A percentile compares a stretch with the other conserved stretches of the same genome.
Conservation (phyloP, 1,284 basidiomycete genomes). For the Golubevia pallescens region DNA sequence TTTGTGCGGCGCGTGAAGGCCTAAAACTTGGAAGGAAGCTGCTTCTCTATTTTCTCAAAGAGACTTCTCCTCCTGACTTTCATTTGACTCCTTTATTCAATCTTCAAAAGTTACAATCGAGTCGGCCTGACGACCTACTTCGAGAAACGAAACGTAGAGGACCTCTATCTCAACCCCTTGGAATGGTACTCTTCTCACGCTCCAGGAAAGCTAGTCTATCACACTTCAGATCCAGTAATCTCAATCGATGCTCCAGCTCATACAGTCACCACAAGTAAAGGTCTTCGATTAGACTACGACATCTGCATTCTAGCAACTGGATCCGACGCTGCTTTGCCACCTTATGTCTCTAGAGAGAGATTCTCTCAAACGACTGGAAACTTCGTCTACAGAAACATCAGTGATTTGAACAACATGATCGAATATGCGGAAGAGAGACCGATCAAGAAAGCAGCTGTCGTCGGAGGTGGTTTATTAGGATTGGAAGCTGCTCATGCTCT, state of each 20-base stretch:
- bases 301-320: conserved; percentile 74
- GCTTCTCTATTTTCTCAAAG: too few relatives aligned
- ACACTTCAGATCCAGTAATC: conserved; percentile 65
- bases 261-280: conserved; percentile 68
- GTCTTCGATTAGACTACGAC: conserved; percentile 70
- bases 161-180: conserved; percentile 72
- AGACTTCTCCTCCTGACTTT: too few relatives aligned
- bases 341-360: conserved; percentile 69
- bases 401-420: conserved; percentile 47
- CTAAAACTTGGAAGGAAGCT: too few relatives aligned
- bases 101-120: conserved; percentile 68
- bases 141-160: conserved; percentile 72
- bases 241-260: conserved; percentile 68
- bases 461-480: conserved; percentile 77
- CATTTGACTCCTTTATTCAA: too few relatives aligned
- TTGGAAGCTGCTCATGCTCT: conserved; percentile 78
- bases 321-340: conserved; percentile 74
- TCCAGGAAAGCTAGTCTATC: conserved; percentile 50
- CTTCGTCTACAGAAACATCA: conserved; percentile 77
- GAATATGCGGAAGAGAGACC: conserved; percentile 26
- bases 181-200: conserved; percentile 71
- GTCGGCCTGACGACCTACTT: conserved; percentile 74
- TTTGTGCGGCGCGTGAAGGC: too few relatives aligned
- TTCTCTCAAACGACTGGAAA: conserved; percentile 69
- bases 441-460: conserved; percentile 69